phyloP scores from a whole-genome alignment of 2,329 filamentous ascomycete genomes.

The Monilinia laxa region DNA sequence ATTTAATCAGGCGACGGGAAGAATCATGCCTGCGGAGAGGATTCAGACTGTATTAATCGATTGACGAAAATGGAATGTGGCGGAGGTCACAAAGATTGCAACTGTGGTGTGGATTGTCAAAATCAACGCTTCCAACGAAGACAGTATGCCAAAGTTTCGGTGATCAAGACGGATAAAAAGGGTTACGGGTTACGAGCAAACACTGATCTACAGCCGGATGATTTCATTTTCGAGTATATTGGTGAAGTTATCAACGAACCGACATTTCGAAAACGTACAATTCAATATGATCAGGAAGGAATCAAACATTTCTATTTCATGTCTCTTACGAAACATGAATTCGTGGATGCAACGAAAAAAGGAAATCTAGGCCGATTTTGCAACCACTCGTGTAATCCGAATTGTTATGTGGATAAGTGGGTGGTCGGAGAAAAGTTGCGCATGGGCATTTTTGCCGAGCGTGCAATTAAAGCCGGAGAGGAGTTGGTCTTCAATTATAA shows the following conservation, averaged over 20 bases:
- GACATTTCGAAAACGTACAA: constrained; percentile 84
- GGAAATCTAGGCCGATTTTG: constrained; percentile 96
- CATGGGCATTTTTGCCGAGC: constrained; percentile 97
- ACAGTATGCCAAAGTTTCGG: constrained; percentile 85
- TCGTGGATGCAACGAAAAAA: constrained; percentile 95
- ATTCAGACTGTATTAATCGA: constrained; percentile 98
- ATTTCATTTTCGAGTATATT: constrained; percentile 98
- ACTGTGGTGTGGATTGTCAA: constrained; percentile 83
- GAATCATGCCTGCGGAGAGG: constrained; percentile 89
- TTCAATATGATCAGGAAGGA: constrained; percentile 90
- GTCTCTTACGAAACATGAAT: constrained; percentile 94
- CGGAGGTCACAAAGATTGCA: constrained; percentile 64
- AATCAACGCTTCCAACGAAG: constrained; percentile 93
- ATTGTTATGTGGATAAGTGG: constrained; percentile 99
- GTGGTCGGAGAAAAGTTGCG: constrained; percentile 94
- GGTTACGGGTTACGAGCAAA: constrained; percentile 89
- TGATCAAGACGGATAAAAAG: constrained; percentile 98
- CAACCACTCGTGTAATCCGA: constrained; percentile 98
- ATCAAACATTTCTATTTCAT: constrained; percentile 99
- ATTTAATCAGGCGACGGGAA: constrained; percentile 52
- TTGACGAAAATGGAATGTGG: constrained; percentile 97
- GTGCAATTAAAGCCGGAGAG: constrained; percentile 81
- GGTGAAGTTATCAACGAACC: constrained; percentile 96
- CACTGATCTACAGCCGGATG: constrained; percentile 70
- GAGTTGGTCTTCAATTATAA: constrained; percentile 99